phyloP scores from a whole-genome alignment of 805 yeast species.

The Spathaspora passalidarum region DNA sequence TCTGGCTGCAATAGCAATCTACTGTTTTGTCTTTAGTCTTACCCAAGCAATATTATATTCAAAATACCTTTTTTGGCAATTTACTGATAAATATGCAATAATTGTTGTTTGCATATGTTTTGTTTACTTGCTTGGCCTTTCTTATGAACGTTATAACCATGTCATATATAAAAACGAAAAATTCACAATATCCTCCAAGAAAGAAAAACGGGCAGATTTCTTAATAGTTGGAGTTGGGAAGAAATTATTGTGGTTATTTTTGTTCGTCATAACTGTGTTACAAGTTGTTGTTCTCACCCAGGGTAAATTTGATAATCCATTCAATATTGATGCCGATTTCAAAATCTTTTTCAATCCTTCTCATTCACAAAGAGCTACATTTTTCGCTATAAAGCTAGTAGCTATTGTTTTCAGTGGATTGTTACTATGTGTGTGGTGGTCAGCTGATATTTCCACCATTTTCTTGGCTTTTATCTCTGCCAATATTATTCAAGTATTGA shows the following conservation, averaged over 20 bases:
- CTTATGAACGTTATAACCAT: not conserved
- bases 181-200: not conserved
- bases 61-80: not conserved
- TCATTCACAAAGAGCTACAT: not conserved
- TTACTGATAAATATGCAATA: not conserved
- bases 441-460: conserved; percentile 4
- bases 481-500: conserved; percentile 7
- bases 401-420: conserved; percentile 5
- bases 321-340: not conserved
- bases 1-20: conserved; percentile 2
- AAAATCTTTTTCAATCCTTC: not conserved
- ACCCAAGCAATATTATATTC: conserved; percentile 2
- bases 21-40: conserved; percentile 5
- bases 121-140: not conserved
- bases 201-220: not conserved
- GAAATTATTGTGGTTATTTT: conserved; percentile 3
- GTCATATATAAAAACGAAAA: not conserved
- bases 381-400: conserved; percentile 4
- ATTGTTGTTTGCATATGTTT: not conserved
- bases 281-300: conserved; percentile 6
- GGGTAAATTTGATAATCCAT: conserved; percentile 4
- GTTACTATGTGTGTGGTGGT: conserved; percentile 11
- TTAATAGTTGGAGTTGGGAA: not conserved
- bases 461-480: conserved; percentile 4
- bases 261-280: conserved; percentile 5